phyloP scores from a whole-genome alignment of 306 rosid species.

The Hippophae tibetana region DNA sequence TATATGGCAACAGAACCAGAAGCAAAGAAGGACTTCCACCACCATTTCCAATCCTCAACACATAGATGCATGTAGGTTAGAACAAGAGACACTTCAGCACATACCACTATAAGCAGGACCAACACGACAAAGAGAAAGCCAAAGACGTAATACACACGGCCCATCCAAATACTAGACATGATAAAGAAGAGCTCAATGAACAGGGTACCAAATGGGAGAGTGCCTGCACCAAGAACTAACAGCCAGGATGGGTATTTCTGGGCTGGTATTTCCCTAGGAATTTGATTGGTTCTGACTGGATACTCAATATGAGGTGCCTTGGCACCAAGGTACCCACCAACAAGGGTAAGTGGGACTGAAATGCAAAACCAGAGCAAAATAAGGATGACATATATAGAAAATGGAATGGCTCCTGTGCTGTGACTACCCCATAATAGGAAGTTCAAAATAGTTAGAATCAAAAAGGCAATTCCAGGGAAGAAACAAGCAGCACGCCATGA shows the following conservation, averaged over 20 bases:
- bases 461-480: slow-evolving; percentile 91
- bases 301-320: slow-evolving; percentile 75
- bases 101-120: slow-evolving; percentile 78
- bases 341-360: slow-evolving; percentile 84
- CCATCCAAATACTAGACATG: slow-evolving; percentile 99
- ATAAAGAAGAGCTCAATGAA: slow-evolving; percentile 95
- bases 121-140: slow-evolving; percentile 77
- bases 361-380: slow-evolving; percentile 92
- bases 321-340: slow-evolving; percentile 84
- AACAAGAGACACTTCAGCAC: slow-evolving; percentile 87
- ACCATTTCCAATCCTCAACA: slow-evolving; percentile 98
- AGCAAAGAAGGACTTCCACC: slow-evolving; percentile 98
- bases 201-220: slow-evolving; percentile 90
- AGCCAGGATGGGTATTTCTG: slow-evolving; percentile 94
- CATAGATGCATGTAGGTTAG: slow-evolving; percentile 95
- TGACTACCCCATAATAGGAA: slow-evolving; percentile 93
- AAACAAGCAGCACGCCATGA: slow-evolving; percentile 86
- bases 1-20: slow-evolving; percentile 93
- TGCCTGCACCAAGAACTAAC: slow-evolving; percentile 87
- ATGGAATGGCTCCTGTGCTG: slow-evolving; percentile 95
- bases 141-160: slow-evolving; percentile 87
- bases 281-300: slow-evolving; percentile 87
- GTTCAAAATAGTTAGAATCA: slow-evolving; percentile 69
- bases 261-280: slow-evolving; percentile 80
- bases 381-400: slow-evolving; percentile 66